Evolutionary conservation across 1,284 basidiomycete genomes (phyloP).

Genomic region (Pseudozyma sp.): DNA sequence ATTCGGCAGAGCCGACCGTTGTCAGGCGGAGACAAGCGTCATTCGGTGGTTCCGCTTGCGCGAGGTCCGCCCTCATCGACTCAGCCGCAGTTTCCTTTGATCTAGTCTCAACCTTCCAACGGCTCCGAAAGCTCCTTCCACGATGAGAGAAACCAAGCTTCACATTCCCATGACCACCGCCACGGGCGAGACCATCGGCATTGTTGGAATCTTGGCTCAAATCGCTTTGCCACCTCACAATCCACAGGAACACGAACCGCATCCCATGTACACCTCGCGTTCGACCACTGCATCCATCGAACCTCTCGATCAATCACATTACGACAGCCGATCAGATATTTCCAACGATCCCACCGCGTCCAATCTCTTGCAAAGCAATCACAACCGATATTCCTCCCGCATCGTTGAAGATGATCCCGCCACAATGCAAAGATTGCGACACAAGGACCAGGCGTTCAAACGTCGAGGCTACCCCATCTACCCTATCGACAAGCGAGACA

Average conservation of each 20-base stretch:
- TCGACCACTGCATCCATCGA: slow-evolving; percentile 27
- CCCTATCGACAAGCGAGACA: slow-evolving; percentile 36
- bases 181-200: slow-evolving; percentile 35
- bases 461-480: slow-evolving; percentile 27
- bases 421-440: slow-evolving; percentile 20
- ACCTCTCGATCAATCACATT: slow-evolving; percentile 2
- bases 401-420: slow-evolving; percentile 29
- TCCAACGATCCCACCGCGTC: slow-evolving; percentile 22
- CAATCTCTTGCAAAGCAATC: neutral
- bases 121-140: slow-evolving; percentile 5
- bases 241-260: slow-evolving; percentile 36
- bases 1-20: neutral
- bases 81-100: no score
- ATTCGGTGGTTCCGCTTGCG: slow-evolving; percentile 1
- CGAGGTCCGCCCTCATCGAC: neutral
- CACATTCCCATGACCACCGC: slow-evolving; percentile 46
- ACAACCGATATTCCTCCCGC: neutral
- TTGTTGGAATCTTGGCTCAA: slow-evolving; percentile 52
- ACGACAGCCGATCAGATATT: slow-evolving; percentile 15
- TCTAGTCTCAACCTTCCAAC: no score
- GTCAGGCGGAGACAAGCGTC: neutral
- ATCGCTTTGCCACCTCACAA: slow-evolving; percentile 31
- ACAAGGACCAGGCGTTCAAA: slow-evolving; percentile 33
- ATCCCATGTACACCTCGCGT: slow-evolving; percentile 30
- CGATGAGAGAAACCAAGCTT: slow-evolving; percentile 51